Conservation (phyloP, 2,329 filamentous ascomycete genomes). For the Verticillium zaregamsianum region DNA sequence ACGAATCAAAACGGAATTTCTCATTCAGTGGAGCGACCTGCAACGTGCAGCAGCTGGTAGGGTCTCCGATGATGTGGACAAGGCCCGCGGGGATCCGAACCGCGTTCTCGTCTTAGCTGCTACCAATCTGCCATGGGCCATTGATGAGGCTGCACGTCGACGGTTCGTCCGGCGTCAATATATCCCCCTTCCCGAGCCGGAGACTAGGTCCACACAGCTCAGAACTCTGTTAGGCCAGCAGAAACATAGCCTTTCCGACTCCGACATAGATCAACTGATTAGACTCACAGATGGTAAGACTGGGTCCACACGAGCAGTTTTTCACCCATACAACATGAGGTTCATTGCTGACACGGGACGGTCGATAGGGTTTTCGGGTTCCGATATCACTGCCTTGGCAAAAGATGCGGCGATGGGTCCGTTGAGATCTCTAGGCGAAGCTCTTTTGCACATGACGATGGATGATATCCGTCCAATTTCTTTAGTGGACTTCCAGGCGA, state of each 20-base stretch:
- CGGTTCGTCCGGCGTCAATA: slow-evolving; percentile 93
- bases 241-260: slow-evolving; percentile 71
- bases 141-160: slow-evolving; percentile 88
- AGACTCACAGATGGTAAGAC: slow-evolving; percentile 71
- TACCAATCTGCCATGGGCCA: slow-evolving; percentile 95
- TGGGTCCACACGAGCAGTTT: background rate
- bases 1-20: slow-evolving; percentile 94
- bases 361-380: slow-evolving; percentile 82
- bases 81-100: slow-evolving; percentile 73
- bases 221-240: slow-evolving; percentile 78
- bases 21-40: slow-evolving; percentile 95
- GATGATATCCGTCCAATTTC: slow-evolving; percentile 89
- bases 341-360: background rate
- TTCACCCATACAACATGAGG: slow-evolving; percentile 6
- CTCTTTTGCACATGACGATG: slow-evolving; percentile 84
- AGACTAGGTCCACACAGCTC: slow-evolving; percentile 76
- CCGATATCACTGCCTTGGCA: slow-evolving; percentile 91
- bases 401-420: slow-evolving; percentile 99
- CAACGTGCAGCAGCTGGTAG: slow-evolving; percentile 87
- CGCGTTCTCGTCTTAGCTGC: slow-evolving; percentile 90
- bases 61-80: slow-evolving; percentile 63
- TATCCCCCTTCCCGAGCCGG: slow-evolving; percentile 84
- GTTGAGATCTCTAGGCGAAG: slow-evolving; percentile 83
- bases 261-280: slow-evolving; percentile 73
- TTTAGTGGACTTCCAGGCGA: slow-evolving; percentile 78